Evolutionary conservation across 768 basidiomycete genomes (phyloP), one percentile per base, ranked within the genome.

Genomic region (Tricholoma furcatifolium): DNA sequence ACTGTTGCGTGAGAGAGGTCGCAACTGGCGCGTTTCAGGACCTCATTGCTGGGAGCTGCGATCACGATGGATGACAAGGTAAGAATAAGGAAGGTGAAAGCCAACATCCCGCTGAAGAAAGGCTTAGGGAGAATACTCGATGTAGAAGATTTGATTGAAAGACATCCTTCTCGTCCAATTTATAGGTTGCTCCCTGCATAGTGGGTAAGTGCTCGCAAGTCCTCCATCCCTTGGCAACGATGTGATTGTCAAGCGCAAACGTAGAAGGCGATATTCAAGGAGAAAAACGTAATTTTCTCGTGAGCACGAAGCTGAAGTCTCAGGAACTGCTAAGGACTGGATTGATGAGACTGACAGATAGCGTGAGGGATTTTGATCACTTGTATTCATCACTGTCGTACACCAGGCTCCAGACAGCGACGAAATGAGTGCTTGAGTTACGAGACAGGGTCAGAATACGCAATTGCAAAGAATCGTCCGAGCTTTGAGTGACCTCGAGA

Each of bases 1-100:
- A 74, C 55, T 17, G 57, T 60, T 24, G 67, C 64, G 20, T 55
- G 55, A 15, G 65, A 66, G 36, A 66, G 57, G 50, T 62, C 53
- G 49, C 72, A 71, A 21, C 34, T 32, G 32, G 40, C 24, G 10
- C 38, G 48, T 23, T 53, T 50, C 21, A 20, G 3, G 9, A 38
- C 10, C 11, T 27, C 30, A 31, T 7, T 46, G 27, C 32, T 47
- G 24, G 58, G 61, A 24, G 32, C 32, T 2, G 65, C 58, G 11
- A 57, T 55, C 5, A 56, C 57, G 4, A 56, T 60, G 42, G 60
- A 60, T 30, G 53, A 61, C 11, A 64, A 48, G 20, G 47, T 57
- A n/a, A 64, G 50, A 40, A 61, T 56, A 60, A 66, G 55, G 42
- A 66, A 27, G 50, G 62, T 63, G 57, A 58, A 52, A 42, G 63